Evolutionary conservation across 805 yeast genomes (phyloP).

Genomic region (Pichia scutulata): DNA sequence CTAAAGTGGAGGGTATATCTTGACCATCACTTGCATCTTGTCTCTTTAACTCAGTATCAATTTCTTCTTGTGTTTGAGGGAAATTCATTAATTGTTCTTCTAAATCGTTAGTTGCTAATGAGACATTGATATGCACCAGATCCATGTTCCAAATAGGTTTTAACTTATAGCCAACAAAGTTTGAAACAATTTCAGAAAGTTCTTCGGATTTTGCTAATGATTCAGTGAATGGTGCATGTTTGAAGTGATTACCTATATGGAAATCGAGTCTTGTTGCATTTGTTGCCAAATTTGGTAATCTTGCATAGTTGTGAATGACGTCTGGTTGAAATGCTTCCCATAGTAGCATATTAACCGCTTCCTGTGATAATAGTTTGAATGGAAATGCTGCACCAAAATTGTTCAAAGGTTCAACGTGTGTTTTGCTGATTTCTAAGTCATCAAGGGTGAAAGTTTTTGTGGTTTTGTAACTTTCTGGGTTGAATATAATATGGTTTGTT

Average conservation of each 20-base stretch:
- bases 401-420: constrained; percentile 24
- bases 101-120: constrained; percentile 27
- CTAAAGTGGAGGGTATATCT: constrained; percentile 37
- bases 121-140: constrained; percentile 42
- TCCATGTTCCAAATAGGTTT: constrained; percentile 43
- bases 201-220: constrained; percentile 47
- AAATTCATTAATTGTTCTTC: constrained; percentile 10
- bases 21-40: constrained; percentile 23
- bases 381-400: constrained; percentile 44
- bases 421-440: constrained; percentile 30
- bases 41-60: constrained; percentile 10
- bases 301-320: constrained; percentile 34
- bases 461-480: constrained; percentile 28
- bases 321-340: constrained; percentile 42
- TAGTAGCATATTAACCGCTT: constrained; percentile 48
- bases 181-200: constrained; percentile 37
- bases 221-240: constrained; percentile 36
- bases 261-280: constrained; percentile 34
- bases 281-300: constrained; percentile 28
- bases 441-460: constrained; percentile 31
- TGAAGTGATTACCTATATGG: constrained; percentile 40
- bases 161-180: constrained; percentile 43
- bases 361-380: constrained; percentile 50
- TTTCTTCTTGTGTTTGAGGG: constrained; percentile 13
- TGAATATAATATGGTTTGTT: constrained; percentile 29